These are phyloP conservation scores for Irpex sp. DNA, from an alignment of 1,284 basidiomycete species.

Conservation along the genomic window DNA sequence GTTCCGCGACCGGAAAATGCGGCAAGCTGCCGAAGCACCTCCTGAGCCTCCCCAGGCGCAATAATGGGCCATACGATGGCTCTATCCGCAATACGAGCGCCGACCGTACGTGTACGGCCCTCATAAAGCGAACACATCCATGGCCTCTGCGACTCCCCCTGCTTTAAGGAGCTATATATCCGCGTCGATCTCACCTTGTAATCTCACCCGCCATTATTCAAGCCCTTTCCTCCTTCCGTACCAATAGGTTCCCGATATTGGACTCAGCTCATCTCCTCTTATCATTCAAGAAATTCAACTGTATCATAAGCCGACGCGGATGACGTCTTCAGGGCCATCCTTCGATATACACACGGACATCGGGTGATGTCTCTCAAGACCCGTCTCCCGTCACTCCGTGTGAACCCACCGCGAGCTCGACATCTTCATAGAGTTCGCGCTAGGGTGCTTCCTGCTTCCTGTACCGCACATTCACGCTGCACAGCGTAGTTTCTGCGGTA, in stretches of 20 bases:
- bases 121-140: background rate
- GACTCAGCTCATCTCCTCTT: background rate
- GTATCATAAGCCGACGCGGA: background rate
- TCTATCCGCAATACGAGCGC: no score
- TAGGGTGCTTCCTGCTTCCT: no score
- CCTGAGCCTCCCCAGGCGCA: background rate
- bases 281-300: background rate
- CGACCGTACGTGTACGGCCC: no score
- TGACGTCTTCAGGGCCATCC: background rate
- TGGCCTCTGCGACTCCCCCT: background rate
- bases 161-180: background rate
- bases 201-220: background rate
- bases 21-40: constrained; percentile 14
- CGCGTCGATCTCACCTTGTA: background rate
- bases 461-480: background rate
- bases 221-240: background rate
- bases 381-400: background rate
- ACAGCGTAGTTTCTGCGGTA: background rate
- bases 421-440: background rate
- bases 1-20: constrained; percentile 21
- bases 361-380: background rate
- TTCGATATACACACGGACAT: background rate
- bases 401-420: background rate
- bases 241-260: background rate
- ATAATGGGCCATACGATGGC: background rate